Percentiles rank a stretch among this genome's conserved stretches.
Evolutionary conservation across 1,284 basidiomycete species (phyloP).

Genomic region (Blastosporella zonata): DNA sequence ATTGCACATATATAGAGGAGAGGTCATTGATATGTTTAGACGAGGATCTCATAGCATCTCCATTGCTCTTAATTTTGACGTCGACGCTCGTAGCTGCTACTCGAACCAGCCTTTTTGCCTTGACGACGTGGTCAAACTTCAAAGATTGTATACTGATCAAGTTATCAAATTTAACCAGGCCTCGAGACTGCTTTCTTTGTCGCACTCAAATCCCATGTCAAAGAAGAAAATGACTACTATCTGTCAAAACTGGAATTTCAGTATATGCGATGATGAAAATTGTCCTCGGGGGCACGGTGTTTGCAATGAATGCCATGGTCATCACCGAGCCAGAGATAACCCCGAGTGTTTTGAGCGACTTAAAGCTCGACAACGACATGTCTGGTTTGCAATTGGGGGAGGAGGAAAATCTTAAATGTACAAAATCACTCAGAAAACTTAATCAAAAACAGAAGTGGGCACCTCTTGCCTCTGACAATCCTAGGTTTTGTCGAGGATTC

Average conservation of each 20-base stretch:
- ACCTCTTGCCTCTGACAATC: too few relatives aligned
- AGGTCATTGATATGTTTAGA: not conserved
- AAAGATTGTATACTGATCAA: too few relatives aligned
- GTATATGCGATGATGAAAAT: slow-evolving; percentile 12
- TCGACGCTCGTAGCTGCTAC: slow-evolving; percentile 18
- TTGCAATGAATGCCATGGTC: slow-evolving; percentile 20
- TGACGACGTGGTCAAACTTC: slow-evolving; percentile 9
- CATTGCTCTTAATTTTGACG: slow-evolving; percentile 21
- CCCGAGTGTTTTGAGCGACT: slow-evolving; percentile 5
- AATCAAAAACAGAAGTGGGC: too few relatives aligned
- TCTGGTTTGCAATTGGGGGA: too few relatives aligned
- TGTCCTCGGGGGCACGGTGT: slow-evolving; percentile 17
- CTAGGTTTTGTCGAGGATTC: too few relatives aligned
- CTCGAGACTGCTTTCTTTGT: not conserved
- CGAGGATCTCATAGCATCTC: not conserved
- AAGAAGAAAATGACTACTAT: slow-evolving; percentile 2
- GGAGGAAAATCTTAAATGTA: too few relatives aligned
- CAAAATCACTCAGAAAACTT: too few relatives aligned
- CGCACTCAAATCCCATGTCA: not conserved
- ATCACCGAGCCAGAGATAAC: slow-evolving; percentile 21
- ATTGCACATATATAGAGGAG: not conserved
- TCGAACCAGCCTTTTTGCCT: slow-evolving; percentile 19
- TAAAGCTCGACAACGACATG: not conserved
- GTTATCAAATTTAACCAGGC: not conserved
- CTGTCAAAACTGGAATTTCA: slow-evolving; percentile 23